phyloP scores from a whole-genome alignment of 805 yeast species.

The Pichia phayaonensis region DNA sequence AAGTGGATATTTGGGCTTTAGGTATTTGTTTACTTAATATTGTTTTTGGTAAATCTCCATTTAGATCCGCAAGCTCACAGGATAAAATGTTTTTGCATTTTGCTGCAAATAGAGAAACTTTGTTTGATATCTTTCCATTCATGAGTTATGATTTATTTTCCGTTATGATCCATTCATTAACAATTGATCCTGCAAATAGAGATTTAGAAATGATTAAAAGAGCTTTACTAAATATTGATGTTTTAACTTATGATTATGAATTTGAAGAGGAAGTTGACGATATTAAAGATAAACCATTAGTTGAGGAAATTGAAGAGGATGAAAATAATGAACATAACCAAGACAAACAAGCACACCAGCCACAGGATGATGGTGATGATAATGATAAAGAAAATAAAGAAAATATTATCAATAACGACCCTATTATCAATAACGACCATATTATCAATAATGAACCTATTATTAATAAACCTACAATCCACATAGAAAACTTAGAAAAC shows the following conservation, averaged over 20 bases:
- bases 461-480: neutral
- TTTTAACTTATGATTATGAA: constrained; percentile 82
- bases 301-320: neutral
- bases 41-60: constrained; percentile 86
- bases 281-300: neutral
- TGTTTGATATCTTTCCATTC: constrained; percentile 85
- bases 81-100: constrained; percentile 82
- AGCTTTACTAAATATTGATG: constrained; percentile 53
- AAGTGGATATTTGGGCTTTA: constrained; percentile 83
- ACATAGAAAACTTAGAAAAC: neutral
- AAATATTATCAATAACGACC: neutral
- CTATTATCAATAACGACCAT: neutral
- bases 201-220: constrained; percentile 51
- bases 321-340: neutral
- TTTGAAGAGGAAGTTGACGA: constrained; percentile 24
- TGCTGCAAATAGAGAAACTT: constrained; percentile 79
- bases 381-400: neutral
- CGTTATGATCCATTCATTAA: constrained; percentile 69
- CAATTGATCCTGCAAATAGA: constrained; percentile 84
- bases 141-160: constrained; percentile 82
- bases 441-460: neutral
- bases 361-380: neutral
- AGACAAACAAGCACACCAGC: neutral
- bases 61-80: constrained; percentile 63
- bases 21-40: constrained; percentile 78